These are phyloP conservation scores for Mortierella sp. DNA, from an alignment of 371 early-diverging fungal species.

Conservation along the genomic window DNA sequence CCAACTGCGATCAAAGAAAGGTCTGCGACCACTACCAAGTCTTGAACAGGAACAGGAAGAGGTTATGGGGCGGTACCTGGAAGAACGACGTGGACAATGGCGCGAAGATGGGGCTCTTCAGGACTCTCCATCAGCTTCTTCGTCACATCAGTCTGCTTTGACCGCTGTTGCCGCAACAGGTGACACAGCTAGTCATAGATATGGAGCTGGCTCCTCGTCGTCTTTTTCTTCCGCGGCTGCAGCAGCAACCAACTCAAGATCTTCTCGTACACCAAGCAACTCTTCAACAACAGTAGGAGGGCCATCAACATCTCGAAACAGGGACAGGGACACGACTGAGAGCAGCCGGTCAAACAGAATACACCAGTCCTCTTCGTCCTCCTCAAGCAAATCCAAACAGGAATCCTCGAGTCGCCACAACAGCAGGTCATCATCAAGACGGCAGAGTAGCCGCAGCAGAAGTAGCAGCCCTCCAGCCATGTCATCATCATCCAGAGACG, in stretches of 20 bases:
- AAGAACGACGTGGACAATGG: slow-evolving; percentile 52
- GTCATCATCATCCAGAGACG: slow-evolving; percentile 16
- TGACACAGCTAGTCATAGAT: not conserved
- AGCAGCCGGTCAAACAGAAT: not conserved
- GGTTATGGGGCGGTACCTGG: slow-evolving; percentile 47
- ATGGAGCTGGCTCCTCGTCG: slow-evolving; percentile 3
- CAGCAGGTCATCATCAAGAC: slow-evolving; percentile 8
- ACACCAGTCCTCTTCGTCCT: not conserved
- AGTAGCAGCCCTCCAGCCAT: slow-evolving; percentile 28
- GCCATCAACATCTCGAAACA: not conserved
- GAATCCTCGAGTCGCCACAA: slow-evolving; percentile 16
- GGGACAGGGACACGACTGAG: not conserved
- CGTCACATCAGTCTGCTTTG: not conserved
- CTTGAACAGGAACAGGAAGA: slow-evolving; percentile 53
- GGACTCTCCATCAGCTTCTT: not conserved
- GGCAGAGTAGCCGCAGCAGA: slow-evolving; percentile 28
- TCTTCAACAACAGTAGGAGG: not conserved
- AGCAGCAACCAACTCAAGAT: not conserved
- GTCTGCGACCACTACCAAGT: slow-evolving; percentile 35
- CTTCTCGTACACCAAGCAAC: not conserved
- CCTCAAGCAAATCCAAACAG: slow-evolving; percentile 7
- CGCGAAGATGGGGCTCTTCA: slow-evolving; percentile 32
- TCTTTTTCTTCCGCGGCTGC: not conserved
- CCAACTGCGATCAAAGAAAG: slow-evolving; percentile 33
- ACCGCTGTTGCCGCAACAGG: not conserved